Conservation (phyloP, 305 asterid genomes). For the Petunia hybrid region DNA sequence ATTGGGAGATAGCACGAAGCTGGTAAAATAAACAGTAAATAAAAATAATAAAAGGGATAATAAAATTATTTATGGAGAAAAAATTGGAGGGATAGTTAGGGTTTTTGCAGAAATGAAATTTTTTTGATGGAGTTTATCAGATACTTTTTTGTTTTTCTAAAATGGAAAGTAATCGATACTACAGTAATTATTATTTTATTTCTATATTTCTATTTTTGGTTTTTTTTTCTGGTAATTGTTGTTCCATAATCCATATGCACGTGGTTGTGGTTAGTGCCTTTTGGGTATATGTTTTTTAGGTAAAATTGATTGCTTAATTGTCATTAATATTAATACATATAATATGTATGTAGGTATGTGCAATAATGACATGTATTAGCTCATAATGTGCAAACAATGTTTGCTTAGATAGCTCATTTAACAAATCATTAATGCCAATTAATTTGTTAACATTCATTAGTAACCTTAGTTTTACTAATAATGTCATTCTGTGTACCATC, state of each 20-base stretch:
- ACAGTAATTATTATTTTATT: not conserved
- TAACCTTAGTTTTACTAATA: no score
- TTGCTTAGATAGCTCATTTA: no score
- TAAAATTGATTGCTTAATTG: no score
- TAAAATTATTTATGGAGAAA: not conserved
- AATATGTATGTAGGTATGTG: no score
- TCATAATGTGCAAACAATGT: no score
- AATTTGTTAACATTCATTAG: no score
- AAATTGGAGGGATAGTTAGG: slow-evolving; percentile 9
- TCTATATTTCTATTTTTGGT: not conserved
- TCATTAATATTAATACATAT: no score
- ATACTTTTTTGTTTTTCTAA: not conserved
- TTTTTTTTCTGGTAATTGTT: not conserved
- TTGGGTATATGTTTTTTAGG: not conserved
- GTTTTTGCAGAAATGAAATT: slow-evolving; percentile 25
- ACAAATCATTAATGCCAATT: no score
- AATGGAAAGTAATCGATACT: not conserved
- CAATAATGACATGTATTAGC: no score
- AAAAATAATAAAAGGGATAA: not conserved
- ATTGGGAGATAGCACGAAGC: not conserved
- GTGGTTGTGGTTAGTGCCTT: not conserved
- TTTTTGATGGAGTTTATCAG: not conserved
- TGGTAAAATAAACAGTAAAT: not conserved
- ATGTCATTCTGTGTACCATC: no score
- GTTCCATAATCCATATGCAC: not conserved